phyloP scores from a whole-genome alignment of 345 rosid species.

The Ceriops zippeliana region DNA sequence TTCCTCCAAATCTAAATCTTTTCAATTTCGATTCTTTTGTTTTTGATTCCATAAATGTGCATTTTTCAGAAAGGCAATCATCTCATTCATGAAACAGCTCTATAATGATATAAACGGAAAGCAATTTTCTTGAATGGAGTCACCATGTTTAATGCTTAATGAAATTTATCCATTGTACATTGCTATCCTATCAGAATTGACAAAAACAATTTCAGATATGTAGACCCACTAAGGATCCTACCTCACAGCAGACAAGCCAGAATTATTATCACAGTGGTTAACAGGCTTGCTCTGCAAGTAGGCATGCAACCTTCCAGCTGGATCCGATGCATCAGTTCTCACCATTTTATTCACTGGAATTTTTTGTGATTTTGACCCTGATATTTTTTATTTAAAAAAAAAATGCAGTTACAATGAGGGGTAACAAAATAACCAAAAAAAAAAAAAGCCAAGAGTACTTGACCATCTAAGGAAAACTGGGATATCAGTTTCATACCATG shows the following conservation, averaged over 20 bases:
- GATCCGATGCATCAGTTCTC: conserved; percentile 80
- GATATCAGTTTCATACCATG: conserved; percentile 19
- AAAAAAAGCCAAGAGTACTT: conserved; percentile 4
- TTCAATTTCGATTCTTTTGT: no score
- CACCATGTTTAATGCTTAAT: neutral
- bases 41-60: no score
- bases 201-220: neutral
- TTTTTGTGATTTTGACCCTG: conserved; percentile 67
- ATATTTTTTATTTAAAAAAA: conserved; percentile 1
- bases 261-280: conserved; percentile 35
- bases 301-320: conserved; percentile 92
- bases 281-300: conserved; percentile 54
- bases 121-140: neutral
- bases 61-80: no score
- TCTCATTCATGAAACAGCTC: neutral
- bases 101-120: neutral
- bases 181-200: neutral
- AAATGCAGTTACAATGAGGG: neutral
- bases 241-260: conserved; percentile 70
- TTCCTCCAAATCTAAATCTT: no score
- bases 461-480: neutral
- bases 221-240: conserved; percentile 24
- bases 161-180: neutral
- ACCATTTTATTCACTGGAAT: conserved; percentile 80
- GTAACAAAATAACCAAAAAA: neutral